Evolutionary conservation across 495 filamentous ascomycete species (phyloP).

Genomic region (Clohesyomyces aquaticus): DNA sequence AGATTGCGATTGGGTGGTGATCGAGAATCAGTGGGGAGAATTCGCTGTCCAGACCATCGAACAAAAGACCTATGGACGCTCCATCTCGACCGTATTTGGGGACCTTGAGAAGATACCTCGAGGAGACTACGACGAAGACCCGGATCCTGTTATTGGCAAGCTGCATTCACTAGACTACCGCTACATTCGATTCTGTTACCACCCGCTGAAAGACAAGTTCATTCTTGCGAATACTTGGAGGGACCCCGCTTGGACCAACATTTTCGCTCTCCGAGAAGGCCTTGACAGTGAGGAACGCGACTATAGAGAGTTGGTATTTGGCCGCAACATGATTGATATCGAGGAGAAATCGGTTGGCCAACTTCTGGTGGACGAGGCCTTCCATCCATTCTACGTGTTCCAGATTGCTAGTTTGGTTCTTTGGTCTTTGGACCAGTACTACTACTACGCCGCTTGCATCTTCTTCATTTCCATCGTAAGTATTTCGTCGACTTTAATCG

Average conservation of each 20-base stretch:
- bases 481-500: slow-evolving; percentile 84
- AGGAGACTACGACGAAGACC: slow-evolving; percentile 71
- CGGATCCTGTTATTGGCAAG: slow-evolving; percentile 71
- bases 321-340: slow-evolving; percentile 86
- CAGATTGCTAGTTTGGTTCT: slow-evolving; percentile 92
- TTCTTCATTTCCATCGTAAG: slow-evolving; percentile 92
- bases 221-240: slow-evolving; percentile 86
- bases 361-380: slow-evolving; percentile 89
- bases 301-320: slow-evolving; percentile 82
- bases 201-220: slow-evolving; percentile 87
- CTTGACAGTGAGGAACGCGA: slow-evolving; percentile 89
- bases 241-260: slow-evolving; percentile 83
- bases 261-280: slow-evolving; percentile 74
- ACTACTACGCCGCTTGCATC: slow-evolving; percentile 96
- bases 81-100: slow-evolving; percentile 86
- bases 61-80: slow-evolving; percentile 71
- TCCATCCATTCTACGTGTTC: slow-evolving; percentile 98
- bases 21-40: slow-evolving; percentile 95
- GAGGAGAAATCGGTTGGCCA: slow-evolving; percentile 81
- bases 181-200: slow-evolving; percentile 90
- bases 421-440: slow-evolving; percentile 95
- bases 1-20: slow-evolving; percentile 85
- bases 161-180: slow-evolving; percentile 85
- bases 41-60: slow-evolving; percentile 71
- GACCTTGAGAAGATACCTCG: slow-evolving; percentile 59